Base-by-base conservation (phyloP, 2,329 filamentous ascomycete genomes). In the Venturia aucupariae region DNA sequence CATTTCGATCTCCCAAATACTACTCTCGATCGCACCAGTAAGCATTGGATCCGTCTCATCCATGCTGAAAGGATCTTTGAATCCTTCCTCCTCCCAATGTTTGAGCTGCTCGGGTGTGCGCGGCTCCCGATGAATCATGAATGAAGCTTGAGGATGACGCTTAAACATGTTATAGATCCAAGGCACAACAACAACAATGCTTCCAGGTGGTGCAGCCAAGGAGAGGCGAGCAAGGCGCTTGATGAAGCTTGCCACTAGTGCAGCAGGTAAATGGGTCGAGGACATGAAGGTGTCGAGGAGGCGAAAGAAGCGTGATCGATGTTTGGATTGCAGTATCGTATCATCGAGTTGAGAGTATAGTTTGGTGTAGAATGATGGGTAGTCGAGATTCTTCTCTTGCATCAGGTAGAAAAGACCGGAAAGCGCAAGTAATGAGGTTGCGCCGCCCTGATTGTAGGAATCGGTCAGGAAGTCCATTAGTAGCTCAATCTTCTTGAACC, bases 401-500 rank as follows among this genome's bases (percentile, higher is more conserved):
- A 99, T 97, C 62, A 99, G 84, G 74, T 96, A 94, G 78, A 96
- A 99, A 57, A 99, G 87, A 62, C 94, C 94, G 0, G 90, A 95
- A 1, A 99, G 81, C 1, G 95, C 92, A 24, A 97, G 83, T 4
- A 99, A 81, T 4, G 94, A 93, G 60, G 87, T 91, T 17, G 91
- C 89, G 55, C 94, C 94, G 62, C 93, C 92, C 19, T 38, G 30
- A 70, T 97, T 84, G 78, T 96, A 97, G 38, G 88, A 95, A 76
- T 94, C 90, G n/a, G 92, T 96, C 64, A 99, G 79, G 75, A 97
- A 99, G 78, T 99, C 94, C 82, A 96, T 92, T 41, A 99, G 82
- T 48, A 96, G 82, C 72, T 97, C 93, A 1, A 92, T 89, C 67
- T 91, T 90, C 60, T 81, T 83, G 76, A 97, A 96, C 90, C 91